phyloP scores from a whole-genome alignment of 208 protist genomes.

The Crithidia thermophila region DNA sequence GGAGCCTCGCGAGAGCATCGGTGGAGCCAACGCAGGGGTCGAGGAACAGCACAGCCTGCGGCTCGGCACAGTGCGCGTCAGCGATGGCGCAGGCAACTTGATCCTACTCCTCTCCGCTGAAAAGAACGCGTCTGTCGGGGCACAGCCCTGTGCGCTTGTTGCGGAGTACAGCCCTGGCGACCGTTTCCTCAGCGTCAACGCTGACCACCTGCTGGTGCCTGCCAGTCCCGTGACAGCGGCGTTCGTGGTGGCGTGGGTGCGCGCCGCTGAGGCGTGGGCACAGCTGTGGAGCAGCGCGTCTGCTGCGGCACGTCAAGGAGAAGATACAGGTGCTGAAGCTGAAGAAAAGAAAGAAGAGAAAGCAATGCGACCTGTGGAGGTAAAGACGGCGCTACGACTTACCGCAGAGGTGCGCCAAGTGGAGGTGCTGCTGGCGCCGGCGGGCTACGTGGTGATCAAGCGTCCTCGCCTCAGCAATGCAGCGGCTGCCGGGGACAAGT shows the following conservation, averaged over 20 bases:
- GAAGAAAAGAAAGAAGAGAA: background rate
- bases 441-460: slow-evolving; percentile 2
- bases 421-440: slow-evolving; percentile 11
- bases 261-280: background rate
- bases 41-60: background rate
- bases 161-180: slow-evolving; percentile 8
- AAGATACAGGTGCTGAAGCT: no score
- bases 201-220: background rate
- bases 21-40: background rate
- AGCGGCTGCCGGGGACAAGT: background rate
- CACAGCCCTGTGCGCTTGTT: background rate
- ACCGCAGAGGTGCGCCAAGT: background rate
- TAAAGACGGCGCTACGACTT: background rate
- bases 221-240: background rate
- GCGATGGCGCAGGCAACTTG: slow-evolving; percentile 14
- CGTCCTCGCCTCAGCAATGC: background rate
- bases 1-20: background rate
- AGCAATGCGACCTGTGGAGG: background rate
- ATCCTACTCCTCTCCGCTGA: background rate
- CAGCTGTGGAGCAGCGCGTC: no score
- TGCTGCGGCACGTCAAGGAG: no score
- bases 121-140: background rate
- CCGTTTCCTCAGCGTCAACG: background rate
- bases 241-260: slow-evolving; percentile 9
- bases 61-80: slow-evolving; percentile 6